Evolutionary conservation across 805 yeast genomes (phyloP), one percentile per base, ranked within the genome.

Genomic region (Zygotorulaspora florentina): DNA sequence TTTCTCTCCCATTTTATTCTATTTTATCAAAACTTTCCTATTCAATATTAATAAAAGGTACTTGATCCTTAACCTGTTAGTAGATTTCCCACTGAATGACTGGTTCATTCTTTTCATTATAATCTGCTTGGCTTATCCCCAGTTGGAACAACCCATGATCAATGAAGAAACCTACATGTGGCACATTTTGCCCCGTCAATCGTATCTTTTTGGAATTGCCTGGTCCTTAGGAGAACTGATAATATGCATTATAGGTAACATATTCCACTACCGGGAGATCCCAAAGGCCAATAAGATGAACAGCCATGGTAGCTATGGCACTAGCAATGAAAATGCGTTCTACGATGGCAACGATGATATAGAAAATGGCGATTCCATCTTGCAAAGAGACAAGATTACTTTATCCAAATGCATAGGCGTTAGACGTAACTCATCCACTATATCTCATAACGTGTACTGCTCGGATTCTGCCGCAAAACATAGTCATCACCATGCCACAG

Each of bases 141-240:
- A 71, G 45, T 45, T 47, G 7, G 53, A 48, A 20, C 47, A 43
- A 28, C 25, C 33, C 8, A 39, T 37, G 8, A 26, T 26, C 20
- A 37, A 36, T 3, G 35, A 31, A 26, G 26, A 18, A 27, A 29
- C 17, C 30, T 29, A 25, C 41, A 17, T 43, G 18, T 71, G 73
- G 72, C 71, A 70, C 40, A 58, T 71, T n/a, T 66, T 68, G 2
- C 72, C 69, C 35, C 60, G 68, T 38, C 72, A 70, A 51, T 62
- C 69, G 1, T 70, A 59, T 43, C 46, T 70, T 7, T 70, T 69
- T 48, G 75, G 73, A 3, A 51, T 66, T 10, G 58, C 60, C 1
- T 69, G 71, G 66, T 59, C 69, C 27, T 31, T 68, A 9, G 60
- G 62, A 33, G 73, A 70, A 41, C 51, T 66, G 2, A 42, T 61